phyloP scores from a whole-genome alignment of 495 filamentous ascomycete species.

The Letharia columbiana region DNA sequence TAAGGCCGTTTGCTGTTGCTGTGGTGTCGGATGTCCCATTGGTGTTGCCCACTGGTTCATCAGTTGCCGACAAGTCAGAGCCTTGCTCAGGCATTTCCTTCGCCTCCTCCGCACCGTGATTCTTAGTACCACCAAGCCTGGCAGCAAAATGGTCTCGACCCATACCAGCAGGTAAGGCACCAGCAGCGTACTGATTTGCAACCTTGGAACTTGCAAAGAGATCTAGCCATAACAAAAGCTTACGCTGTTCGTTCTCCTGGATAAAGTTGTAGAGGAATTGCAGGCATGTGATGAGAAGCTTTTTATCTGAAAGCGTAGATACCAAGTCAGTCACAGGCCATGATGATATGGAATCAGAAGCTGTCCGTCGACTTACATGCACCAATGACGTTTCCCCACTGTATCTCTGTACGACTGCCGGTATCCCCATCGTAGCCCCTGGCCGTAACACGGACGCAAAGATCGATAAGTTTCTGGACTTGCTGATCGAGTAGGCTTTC shows the following conservation, averaged over 20 bases:
- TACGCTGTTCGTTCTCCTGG: slow-evolving; percentile 82
- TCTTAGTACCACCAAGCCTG: slow-evolving; percentile 1
- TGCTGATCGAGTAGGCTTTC: slow-evolving; percentile 69
- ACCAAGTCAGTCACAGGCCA: neutral
- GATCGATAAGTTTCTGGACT: slow-evolving; percentile 72
- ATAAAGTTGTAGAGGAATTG: slow-evolving; percentile 91
- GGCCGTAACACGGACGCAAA: slow-evolving; percentile 80
- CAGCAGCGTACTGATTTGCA: slow-evolving; percentile 34
- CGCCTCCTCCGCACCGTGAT: neutral
- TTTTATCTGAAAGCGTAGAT: slow-evolving; percentile 54
- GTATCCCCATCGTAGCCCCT: slow-evolving; percentile 81
- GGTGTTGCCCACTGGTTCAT: neutral
- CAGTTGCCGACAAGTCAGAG: neutral
- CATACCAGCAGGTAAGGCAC: slow-evolving; percentile 21
- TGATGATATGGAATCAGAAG: neutral
- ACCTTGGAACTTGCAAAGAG: slow-evolving; percentile 60
- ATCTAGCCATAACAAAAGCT: slow-evolving; percentile 84
- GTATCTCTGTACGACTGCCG: slow-evolving; percentile 53
- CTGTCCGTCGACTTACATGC: slow-evolving; percentile 34
- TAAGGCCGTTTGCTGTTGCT: neutral
- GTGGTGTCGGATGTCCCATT: neutral
- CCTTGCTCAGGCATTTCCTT: neutral
- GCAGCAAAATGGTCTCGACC: slow-evolving; percentile 13
- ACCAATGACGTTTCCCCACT: slow-evolving; percentile 67
- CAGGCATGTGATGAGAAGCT: slow-evolving; percentile 76